Conservation (phyloP, 2,329 filamentous ascomycete species). For the Cladosporium oxysporum region DNA sequence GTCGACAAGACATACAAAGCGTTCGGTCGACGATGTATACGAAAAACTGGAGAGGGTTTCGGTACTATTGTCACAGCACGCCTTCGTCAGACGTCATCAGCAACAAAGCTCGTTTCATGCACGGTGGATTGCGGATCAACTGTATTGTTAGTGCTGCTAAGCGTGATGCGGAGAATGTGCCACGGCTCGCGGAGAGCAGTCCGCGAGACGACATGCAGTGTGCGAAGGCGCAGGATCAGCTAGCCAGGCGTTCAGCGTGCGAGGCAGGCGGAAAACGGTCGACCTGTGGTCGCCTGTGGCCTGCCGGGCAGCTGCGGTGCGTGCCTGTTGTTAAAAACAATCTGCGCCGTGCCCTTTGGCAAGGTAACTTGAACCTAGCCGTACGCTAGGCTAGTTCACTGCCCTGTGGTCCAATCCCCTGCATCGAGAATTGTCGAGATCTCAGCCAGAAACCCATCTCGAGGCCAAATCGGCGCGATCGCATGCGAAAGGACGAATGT, state of each 20-base stretch:
- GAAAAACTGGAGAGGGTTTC: background rate
- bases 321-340: background rate
- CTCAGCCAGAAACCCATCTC: conserved; percentile 15
- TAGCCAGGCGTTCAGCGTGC: background rate
- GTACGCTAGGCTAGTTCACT: background rate
- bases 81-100: background rate
- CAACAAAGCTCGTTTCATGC: background rate
- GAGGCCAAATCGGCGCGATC: conserved; percentile 14
- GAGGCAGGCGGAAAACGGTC: background rate
- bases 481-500: background rate
- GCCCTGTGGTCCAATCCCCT: conserved; percentile 6
- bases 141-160: conserved; percentile 1
- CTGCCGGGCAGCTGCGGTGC: background rate
- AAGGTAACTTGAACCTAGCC: background rate
- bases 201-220: conserved; percentile 2
- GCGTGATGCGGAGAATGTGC: conserved; percentile 8
- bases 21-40: background rate
- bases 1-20: background rate
- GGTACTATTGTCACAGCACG: background rate
- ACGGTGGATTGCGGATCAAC: conserved; percentile 1
- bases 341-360: background rate
- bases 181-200: background rate
- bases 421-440: conserved; percentile 20
- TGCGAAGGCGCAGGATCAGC: background rate
- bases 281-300: background rate